Evolutionary conservation across 1,284 basidiomycete genomes (phyloP).

Genomic region (Naganishia cerealis): DNA sequence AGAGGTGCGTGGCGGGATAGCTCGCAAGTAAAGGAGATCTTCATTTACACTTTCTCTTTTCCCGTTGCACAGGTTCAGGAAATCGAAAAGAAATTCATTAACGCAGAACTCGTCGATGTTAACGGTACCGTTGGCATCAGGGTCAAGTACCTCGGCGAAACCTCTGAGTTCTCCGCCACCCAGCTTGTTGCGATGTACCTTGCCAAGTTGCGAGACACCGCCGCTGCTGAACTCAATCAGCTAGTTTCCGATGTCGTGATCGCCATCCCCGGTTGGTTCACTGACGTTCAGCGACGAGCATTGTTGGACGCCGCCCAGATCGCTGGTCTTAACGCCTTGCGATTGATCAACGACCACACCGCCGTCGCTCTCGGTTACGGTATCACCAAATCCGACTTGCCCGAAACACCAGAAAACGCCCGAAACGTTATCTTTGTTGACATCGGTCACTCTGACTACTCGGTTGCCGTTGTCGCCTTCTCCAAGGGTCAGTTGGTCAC

Average conservation of each 20-base stretch:
- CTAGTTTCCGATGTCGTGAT: slow-evolving; percentile 86
- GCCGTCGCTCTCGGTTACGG: slow-evolving; percentile 91
- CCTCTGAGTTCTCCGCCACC: slow-evolving; percentile 72
- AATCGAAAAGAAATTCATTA: slow-evolving; percentile 83
- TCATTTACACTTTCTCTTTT: neutral
- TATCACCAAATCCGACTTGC: slow-evolving; percentile 92
- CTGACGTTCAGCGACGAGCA: slow-evolving; percentile 83
- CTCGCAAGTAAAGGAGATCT: no score
- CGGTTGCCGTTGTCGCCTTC: slow-evolving; percentile 81
- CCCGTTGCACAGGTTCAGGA: slow-evolving; percentile 45
- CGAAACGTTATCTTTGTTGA: slow-evolving; percentile 87
- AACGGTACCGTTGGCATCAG: slow-evolving; percentile 76
- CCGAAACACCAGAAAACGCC: slow-evolving; percentile 71
- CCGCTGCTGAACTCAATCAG: slow-evolving; percentile 76
- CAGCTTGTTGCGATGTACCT: slow-evolving; percentile 85
- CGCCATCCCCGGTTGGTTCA: slow-evolving; percentile 91
- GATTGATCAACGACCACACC: slow-evolving; percentile 91
- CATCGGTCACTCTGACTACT: slow-evolving; percentile 84
- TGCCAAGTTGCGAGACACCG: slow-evolving; percentile 81
- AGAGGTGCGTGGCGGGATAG: slow-evolving; percentile 59
- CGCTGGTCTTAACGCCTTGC: slow-evolving; percentile 80
- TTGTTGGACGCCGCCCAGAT: slow-evolving; percentile 82
- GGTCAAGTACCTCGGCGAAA: slow-evolving; percentile 83
- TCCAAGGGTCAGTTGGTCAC: slow-evolving; percentile 85
- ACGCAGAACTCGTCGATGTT: slow-evolving; percentile 77